These are phyloP conservation scores for Neophaeococcomyces mojaviensis DNA, from an alignment of 2,329 filamentous ascomycete species.

Conservation along the genomic window DNA sequence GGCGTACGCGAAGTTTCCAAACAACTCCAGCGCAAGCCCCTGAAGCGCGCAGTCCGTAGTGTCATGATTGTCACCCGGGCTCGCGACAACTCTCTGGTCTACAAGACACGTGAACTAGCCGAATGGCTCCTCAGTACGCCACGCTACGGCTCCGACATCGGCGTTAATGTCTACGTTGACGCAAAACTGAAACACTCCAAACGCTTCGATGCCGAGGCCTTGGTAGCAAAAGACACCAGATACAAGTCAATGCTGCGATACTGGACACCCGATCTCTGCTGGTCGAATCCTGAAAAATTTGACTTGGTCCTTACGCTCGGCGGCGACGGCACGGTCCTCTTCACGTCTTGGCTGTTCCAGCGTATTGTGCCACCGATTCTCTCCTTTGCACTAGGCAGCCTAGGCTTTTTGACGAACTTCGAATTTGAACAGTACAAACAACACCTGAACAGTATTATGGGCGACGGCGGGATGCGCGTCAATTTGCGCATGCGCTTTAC, in stretches of 20 bases:
- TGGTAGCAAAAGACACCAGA: slow-evolving; percentile 65
- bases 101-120: slow-evolving; percentile 77
- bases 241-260: slow-evolving; percentile 82
- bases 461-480: slow-evolving; percentile 89
- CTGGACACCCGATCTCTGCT: slow-evolving; percentile 95
- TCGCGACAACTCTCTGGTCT: slow-evolving; percentile 85
- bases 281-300: slow-evolving; percentile 87
- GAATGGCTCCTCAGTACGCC: slow-evolving; percentile 84
- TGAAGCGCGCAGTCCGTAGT: slow-evolving; percentile 83
- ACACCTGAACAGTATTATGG: slow-evolving; percentile 84
- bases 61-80: slow-evolving; percentile 99
- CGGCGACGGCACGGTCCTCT: slow-evolving; percentile 94
- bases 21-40: slow-evolving; percentile 83
- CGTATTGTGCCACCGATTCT: slow-evolving; percentile 87
- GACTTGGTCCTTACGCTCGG: slow-evolving; percentile 89
- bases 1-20: slow-evolving; percentile 92
- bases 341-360: slow-evolving; percentile 95
- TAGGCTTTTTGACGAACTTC: slow-evolving; percentile 95
- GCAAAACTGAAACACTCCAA: slow-evolving; percentile 83
- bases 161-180: slow-evolving; percentile 97
- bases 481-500: slow-evolving; percentile 98
- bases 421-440: slow-evolving; percentile 85
- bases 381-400: slow-evolving; percentile 81
- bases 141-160: slow-evolving; percentile 79
- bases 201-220: slow-evolving; percentile 69